Evolutionary conservation across 192 early-diverging fungal species (phyloP), one percentile per base, ranked within the genome.

Genomic region (Nowakowskiella sp.): DNA sequence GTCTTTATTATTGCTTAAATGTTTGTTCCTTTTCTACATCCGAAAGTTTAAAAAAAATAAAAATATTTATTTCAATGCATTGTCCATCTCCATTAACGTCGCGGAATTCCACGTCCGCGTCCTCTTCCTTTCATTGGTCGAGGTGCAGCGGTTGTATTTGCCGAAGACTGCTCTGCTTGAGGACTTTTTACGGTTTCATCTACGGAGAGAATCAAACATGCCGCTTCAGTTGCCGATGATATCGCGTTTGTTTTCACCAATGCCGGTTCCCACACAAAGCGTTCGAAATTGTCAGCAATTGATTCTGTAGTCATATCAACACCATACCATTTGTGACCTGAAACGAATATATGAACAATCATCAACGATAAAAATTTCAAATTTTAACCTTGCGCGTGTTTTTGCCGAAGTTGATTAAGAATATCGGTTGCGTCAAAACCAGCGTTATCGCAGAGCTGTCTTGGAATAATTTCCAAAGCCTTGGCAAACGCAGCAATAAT

Each of bases 351-450:
- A 28, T 24, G 16, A 13, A 31, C 10, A 19, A 16, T 28, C 4
- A 31, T 4, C 47, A 25, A 66, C 42, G 9, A 19, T 29, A 21
- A 44, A 43, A 5, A 26, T 39, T 9, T 34, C 16, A 25, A 13
- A 31, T 6, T 33, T 55, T 65, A 66, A 69, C 78, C 82, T 48
- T 80, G 76, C 21, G 84, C 78, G 58, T 99, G 95, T 69, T 88
- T 86, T 68, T 90, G 89, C 62, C 95, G 84, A 48, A 99, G 72
- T 76, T 94, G 88, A 72, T 96, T 97, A 51, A 99, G 75, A 52
- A 99, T 89, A 68, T 96, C 93, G 13, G 93, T 99, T 9, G 93
- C 86, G 63, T 99, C 95, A 53, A 99, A 97, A 53, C 95, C 95
- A 23, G 95, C 93, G 70, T 99, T 99, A 68, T 92, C 91, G 73